phyloP scores from a whole-genome alignment of 495 filamentous ascomycete genomes.

The Talaromyces adpressus region DNA sequence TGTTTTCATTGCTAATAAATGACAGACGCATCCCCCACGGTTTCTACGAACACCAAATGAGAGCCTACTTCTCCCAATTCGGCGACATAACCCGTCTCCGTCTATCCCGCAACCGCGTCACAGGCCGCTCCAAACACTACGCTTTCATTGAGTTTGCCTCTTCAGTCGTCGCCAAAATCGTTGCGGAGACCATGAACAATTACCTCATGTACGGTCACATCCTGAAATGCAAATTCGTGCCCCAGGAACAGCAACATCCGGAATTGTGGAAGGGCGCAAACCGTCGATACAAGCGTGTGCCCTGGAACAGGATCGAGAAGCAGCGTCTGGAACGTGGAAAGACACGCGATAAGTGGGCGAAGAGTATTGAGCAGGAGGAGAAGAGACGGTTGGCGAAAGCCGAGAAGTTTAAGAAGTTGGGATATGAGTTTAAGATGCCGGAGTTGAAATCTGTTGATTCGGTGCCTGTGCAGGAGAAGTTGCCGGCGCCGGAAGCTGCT shows the following conservation, averaged over 20 bases:
- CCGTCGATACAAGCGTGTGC: slow-evolving; percentile 77
- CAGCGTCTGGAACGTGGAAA: slow-evolving; percentile 60
- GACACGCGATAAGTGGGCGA: slow-evolving; percentile 68
- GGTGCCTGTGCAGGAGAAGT: slow-evolving; percentile 37
- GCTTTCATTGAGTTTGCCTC: slow-evolving; percentile 88
- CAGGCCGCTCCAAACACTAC: slow-evolving; percentile 82
- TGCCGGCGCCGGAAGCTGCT: slow-evolving; percentile 23
- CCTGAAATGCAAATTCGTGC: slow-evolving; percentile 74
- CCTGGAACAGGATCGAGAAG: slow-evolving; percentile 77
- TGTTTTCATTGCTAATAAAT: slow-evolving; percentile 14
- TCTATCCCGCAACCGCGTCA: slow-evolving; percentile 84
- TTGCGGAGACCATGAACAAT: slow-evolving; percentile 92
- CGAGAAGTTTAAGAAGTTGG: slow-evolving; percentile 69
- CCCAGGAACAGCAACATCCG: slow-evolving; percentile 67
- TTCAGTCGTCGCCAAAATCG: slow-evolving; percentile 74
- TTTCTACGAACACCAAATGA: slow-evolving; percentile 97
- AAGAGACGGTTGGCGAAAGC: slow-evolving; percentile 56
- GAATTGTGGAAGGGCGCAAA: slow-evolving; percentile 83
- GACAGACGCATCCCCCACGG: slow-evolving; percentile 74
- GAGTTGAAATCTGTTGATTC: slow-evolving; percentile 60
- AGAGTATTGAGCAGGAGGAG: slow-evolving; percentile 63
- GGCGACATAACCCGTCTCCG: slow-evolving; percentile 74
- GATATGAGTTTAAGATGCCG: slow-evolving; percentile 77
- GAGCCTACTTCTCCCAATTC: slow-evolving; percentile 91
- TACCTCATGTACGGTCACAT: slow-evolving; percentile 93